A percentile compares a stretch with the other conserved stretches of the same genome.
Conservation (phyloP, 352 stramenopile genomes). For the Globisporangium paddicum region DNA sequence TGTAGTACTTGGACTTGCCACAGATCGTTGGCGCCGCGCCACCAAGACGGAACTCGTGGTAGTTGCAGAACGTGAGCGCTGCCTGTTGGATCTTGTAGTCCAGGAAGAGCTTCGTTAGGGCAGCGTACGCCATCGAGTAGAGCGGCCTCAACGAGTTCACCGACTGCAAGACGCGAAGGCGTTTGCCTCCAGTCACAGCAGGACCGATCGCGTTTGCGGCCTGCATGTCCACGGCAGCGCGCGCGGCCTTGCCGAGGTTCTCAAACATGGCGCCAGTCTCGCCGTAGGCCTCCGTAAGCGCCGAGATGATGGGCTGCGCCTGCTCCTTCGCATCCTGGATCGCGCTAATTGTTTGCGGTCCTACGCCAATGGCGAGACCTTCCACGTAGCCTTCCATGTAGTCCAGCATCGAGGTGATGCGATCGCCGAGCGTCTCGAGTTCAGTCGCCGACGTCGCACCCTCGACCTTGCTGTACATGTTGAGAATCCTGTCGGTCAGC, state of each 20-base stretch:
- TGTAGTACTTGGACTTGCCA: background rate
- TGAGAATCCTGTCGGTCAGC: background rate
- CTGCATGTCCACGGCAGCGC: background rate
- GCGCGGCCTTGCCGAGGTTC: background rate
- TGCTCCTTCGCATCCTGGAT: background rate
- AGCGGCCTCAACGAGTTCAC: slow-evolving; percentile 8
- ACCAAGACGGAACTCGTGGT: slow-evolving; percentile 15
- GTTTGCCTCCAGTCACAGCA: background rate
- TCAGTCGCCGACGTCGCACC: background rate
- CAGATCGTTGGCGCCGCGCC: slow-evolving; percentile 11
- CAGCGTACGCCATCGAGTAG: slow-evolving; percentile 12
- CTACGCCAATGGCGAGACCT: background rate
- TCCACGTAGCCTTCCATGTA: background rate
- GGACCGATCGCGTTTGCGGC: background rate
- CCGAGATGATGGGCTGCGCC: background rate
- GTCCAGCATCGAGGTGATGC: background rate
- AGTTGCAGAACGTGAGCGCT: slow-evolving; percentile 18
- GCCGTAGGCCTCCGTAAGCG: background rate
- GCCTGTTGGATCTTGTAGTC: slow-evolving; percentile 14
- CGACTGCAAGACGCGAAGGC: background rate
- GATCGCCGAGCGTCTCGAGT: background rate
- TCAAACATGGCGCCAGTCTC: background rate
- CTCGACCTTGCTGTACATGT: background rate
- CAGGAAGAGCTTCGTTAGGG: slow-evolving; percentile 13
- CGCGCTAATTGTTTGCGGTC: slow-evolving; percentile 4